Base-by-base conservation (phyloP, 2,329 filamentous ascomycete species). In the Fragosphaeria purpurea region DNA sequence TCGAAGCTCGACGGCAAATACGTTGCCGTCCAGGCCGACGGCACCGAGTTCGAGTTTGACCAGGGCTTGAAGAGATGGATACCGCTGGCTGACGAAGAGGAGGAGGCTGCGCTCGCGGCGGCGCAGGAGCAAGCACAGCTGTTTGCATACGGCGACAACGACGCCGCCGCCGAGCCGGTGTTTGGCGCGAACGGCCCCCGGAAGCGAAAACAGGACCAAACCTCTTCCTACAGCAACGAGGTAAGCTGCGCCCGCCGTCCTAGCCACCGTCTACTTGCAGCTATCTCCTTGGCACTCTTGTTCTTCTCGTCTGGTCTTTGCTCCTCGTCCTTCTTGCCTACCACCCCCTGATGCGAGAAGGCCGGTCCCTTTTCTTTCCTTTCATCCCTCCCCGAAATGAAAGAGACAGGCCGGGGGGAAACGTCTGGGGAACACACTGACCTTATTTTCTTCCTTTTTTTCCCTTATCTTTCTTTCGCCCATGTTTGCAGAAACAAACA, bases 31-130 rank as follows among this genome's bases (percentile, higher is more conserved):
- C 85, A 87, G 51, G 86, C 89, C 45, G 83, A 93, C 63, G 88
- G 88, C 48, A 78, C 81, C 54, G 90, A 95, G 65, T 95, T 84
- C 70, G 86, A 90, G 64, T 96, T 85, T 70, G 83, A 94, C 66
- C 68, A 76, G 46, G 75, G 73, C 47, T 68, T 82, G 58, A 83
- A 80, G 68, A 78, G 80, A 67, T 96, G 90, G 90, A 75, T 88
- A 49, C 83, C 82, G 57, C 55, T 67, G 50, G 50, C 65, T 13
- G 70, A 71, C 34, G 41, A 51, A n/a, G 44, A 53, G 22, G 52
- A 48, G 10, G 33, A 39, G 11, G 46, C 41, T 5, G 59, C 57
- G 5, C 62, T 65, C 53, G 57, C 55, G 48, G 38, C 52, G 40
- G 50, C 47, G 7, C 32, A 48, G 11, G 9, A 41, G 37, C 34